Conservation (phyloP, 1,284 basidiomycete species). For the Malassezia nana region DNA sequence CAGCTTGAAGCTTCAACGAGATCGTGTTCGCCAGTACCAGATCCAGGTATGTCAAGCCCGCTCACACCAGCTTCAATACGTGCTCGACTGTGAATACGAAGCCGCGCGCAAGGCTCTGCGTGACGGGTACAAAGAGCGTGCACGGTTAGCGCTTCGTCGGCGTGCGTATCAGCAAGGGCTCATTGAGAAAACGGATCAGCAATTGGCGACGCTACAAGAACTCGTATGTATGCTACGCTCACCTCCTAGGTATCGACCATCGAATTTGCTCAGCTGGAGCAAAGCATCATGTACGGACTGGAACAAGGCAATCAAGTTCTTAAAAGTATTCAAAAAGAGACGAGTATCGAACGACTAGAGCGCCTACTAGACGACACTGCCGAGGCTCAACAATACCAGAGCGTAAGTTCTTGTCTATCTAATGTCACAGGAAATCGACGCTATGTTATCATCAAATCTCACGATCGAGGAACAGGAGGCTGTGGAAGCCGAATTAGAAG, state of each 20-base stretch:
- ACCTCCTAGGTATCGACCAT: conserved; percentile 71
- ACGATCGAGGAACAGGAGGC: conserved; percentile 84
- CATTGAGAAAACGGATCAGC: conserved; percentile 74
- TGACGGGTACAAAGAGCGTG: conserved; percentile 72
- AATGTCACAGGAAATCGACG: conserved; percentile 67
- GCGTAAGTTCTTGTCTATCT: conserved; percentile 52
- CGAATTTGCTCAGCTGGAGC: conserved; percentile 88
- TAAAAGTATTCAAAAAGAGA: conserved; percentile 83
- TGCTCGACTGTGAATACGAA: conserved; percentile 76
- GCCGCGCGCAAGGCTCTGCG: conserved; percentile 75
- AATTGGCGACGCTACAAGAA: conserved; percentile 79
- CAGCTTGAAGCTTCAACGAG: conserved; percentile 85
- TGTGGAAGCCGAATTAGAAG: conserved; percentile 62
- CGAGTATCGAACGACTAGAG: conserved; percentile 86
- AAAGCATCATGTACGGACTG: conserved; percentile 80
- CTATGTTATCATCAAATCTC: conserved; percentile 71
- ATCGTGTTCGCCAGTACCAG: conserved; percentile 90
- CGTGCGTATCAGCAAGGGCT: conserved; percentile 88
- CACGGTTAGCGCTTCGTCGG: conserved; percentile 71
- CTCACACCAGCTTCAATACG: conserved; percentile 63
- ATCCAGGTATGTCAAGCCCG: conserved; percentile 60
- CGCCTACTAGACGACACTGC: conserved; percentile 79
- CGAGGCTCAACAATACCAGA: conserved; percentile 82
- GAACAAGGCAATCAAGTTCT: conserved; percentile 86
- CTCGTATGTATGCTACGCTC: conserved; percentile 56